A percentile compares a stretch with the other conserved stretches of the same genome.
Evolutionary conservation across 371 early-diverging fungal genomes (phyloP).

Genomic region (Saksenaea vasiformis): DNA sequence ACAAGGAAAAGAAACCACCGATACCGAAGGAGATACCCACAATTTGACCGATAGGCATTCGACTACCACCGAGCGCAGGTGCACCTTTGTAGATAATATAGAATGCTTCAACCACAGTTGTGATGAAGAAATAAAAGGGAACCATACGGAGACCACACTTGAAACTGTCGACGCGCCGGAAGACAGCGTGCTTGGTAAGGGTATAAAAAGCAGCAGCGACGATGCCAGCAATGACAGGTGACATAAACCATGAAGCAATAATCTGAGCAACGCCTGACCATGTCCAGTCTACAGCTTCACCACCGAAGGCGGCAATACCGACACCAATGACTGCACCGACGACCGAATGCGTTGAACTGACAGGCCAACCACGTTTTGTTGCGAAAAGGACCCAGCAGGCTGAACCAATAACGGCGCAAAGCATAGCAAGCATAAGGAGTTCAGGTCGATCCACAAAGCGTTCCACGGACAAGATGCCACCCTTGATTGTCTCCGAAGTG

Average conservation of each 20-base stretch:
- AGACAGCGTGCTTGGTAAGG: constrained; percentile 65
- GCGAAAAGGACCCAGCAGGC: constrained; percentile 79
- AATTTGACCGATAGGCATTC: constrained; percentile 43
- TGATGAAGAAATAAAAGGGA: constrained; percentile 82
- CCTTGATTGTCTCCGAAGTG: constrained; percentile 78
- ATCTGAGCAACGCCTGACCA: constrained; percentile 74
- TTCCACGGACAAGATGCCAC: constrained; percentile 62
- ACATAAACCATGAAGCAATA: constrained; percentile 78
- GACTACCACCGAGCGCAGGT: constrained; percentile 47
- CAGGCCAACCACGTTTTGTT: constrained; percentile 60
- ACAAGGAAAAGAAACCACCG: constrained; percentile 51
- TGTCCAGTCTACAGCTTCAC: constrained; percentile 68
- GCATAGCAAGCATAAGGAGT: constrained; percentile 81
- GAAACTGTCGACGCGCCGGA: constrained; percentile 67
- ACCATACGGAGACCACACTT: constrained; percentile 73
- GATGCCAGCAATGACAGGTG: constrained; percentile 71
- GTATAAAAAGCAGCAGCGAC: constrained; percentile 68
- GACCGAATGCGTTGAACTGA: constrained; percentile 67
- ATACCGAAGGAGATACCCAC: constrained; percentile 67
- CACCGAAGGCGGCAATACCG: constrained; percentile 78
- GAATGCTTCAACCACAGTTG: constrained; percentile 69
- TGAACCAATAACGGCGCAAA: constrained; percentile 79
- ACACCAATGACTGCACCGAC: constrained; percentile 83
- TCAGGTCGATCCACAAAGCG: constrained; percentile 64
- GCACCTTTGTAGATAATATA: constrained; percentile 78